Percentiles rank a stretch among this genome's conserved stretches.
Conservation (phyloP, 257 asterid genomes). For the Misopates orontium region DNA sequence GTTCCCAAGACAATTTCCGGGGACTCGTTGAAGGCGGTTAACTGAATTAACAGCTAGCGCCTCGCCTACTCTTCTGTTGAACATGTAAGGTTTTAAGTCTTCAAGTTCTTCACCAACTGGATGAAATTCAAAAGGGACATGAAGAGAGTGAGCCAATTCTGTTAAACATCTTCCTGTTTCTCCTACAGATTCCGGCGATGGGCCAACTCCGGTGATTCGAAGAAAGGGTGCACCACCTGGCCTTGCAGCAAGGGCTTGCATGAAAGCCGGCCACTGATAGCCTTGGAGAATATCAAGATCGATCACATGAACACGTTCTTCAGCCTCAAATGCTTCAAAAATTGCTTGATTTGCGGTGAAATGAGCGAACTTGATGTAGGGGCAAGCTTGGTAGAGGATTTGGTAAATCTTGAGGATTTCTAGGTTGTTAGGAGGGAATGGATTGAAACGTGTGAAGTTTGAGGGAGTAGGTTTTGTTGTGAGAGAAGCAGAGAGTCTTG, state of each 20-base stretch:
- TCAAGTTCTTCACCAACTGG: constrained; percentile 73
- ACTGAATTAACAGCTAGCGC: constrained; percentile 83
- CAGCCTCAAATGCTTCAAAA: constrained; percentile 77
- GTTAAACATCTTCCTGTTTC: constrained; percentile 74
- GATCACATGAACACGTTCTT: constrained; percentile 71
- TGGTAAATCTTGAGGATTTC: constrained; percentile 85
- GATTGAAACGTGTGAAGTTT: constrained; percentile 50
- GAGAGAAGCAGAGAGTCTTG: constrained; percentile 65
- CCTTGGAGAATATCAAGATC: constrained; percentile 90
- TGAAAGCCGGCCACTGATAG: constrained; percentile 92
- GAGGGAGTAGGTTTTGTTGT: constrained; percentile 57
- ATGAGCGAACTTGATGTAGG: constrained; percentile 81
- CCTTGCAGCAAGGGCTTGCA: constrained; percentile 86
- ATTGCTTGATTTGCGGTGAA: constrained; percentile 88
- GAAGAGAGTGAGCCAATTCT: constrained; percentile 74
- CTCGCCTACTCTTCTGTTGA: constrained; percentile 77
- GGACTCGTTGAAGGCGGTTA: constrained; percentile 71
- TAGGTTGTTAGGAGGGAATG: constrained; percentile 65
- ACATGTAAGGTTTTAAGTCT: constrained; percentile 77
- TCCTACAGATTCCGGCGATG: constrained; percentile 53
- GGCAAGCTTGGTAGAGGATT: constrained; percentile 88
- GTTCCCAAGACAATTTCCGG: constrained; percentile 51
- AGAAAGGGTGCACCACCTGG: constrained; percentile 84
- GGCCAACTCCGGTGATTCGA: constrained; percentile 79
- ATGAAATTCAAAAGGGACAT: constrained; percentile 77